Evolutionary conservation across 805 yeast genomes (phyloP).

Genomic region (Spathaspora passalidarum): DNA sequence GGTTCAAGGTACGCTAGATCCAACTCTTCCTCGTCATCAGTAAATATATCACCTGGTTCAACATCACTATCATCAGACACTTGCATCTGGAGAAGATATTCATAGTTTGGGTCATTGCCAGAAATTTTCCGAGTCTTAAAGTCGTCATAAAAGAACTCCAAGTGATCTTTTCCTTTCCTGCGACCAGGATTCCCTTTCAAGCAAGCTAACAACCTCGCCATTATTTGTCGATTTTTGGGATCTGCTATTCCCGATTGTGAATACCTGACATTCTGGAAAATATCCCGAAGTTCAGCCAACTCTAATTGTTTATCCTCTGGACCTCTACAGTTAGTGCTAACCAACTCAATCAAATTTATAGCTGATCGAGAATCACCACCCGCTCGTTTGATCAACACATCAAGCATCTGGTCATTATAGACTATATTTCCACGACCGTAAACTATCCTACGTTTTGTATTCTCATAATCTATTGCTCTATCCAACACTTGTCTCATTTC

Average conservation of each 20-base stretch:
- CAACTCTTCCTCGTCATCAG: conserved; percentile 6
- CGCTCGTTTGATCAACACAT: conserved; percentile 15
- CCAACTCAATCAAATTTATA: conserved; percentile 29
- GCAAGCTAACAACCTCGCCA: neutral
- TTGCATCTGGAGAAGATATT: conserved; percentile 25
- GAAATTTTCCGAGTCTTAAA: conserved; percentile 11
- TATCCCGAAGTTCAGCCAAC: conserved; percentile 7
- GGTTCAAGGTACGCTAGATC: conserved; percentile 5
- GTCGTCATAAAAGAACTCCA: conserved; percentile 14
- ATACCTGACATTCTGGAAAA: conserved; percentile 9
- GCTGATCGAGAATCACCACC: conserved; percentile 35
- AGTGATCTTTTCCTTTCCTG: neutral
- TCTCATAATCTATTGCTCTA: conserved; percentile 50
- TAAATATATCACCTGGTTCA: conserved; percentile 11
- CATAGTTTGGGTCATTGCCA: conserved; percentile 5
- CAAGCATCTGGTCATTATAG: conserved; percentile 13
- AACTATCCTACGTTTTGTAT: conserved; percentile 9
- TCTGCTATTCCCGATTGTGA: conserved; percentile 17
- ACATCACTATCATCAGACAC: conserved; percentile 26
- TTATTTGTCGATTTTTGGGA: neutral
- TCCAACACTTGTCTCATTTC: conserved; percentile 54
- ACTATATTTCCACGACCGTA: conserved; percentile 7
- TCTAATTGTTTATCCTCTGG: conserved; percentile 4
- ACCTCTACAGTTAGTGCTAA: conserved; percentile 16
- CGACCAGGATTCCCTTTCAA: neutral